Conservation (phyloP, 2,329 filamentous ascomycete species). For the Elsinoe necatrix region DNA sequence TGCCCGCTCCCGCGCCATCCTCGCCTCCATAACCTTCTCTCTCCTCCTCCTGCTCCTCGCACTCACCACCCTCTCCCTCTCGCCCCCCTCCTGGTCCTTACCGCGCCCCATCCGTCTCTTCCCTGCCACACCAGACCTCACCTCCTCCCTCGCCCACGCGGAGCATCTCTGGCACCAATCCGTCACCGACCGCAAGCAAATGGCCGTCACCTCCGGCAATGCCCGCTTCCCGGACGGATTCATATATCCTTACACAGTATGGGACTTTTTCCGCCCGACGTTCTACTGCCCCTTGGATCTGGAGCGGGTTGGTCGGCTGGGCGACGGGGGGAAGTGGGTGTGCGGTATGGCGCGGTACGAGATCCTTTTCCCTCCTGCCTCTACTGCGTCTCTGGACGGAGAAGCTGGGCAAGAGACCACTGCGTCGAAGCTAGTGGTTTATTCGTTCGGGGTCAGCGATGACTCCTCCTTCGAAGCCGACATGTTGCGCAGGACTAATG, state of each 20-base stretch:
- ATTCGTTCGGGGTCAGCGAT: conserved; percentile 33
- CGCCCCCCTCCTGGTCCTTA: background rate
- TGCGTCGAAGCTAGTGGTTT: conserved; percentile 18
- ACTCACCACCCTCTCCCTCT: background rate
- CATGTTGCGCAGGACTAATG: conserved; percentile 28
- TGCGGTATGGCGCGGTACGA: conserved; percentile 30
- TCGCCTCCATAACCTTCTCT: conserved; percentile 2
- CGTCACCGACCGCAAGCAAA: background rate
- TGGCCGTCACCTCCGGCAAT: background rate
- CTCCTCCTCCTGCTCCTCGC: background rate
- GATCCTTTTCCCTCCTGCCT: background rate
- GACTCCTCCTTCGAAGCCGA: conserved; percentile 36
- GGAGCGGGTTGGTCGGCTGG: conserved; percentile 33
- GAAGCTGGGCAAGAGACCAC: background rate
- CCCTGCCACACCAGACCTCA: background rate
- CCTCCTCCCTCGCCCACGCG: background rate
- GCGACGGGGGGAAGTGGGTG: conserved; percentile 39
- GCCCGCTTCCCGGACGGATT: background rate
- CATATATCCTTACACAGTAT: conserved; percentile 21
- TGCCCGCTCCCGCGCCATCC: conserved; percentile 4
- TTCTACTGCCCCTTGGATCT: conserved; percentile 37
- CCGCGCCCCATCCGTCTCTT: background rate
- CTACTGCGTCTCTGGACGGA: background rate
- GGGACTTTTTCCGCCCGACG: conserved; percentile 35
- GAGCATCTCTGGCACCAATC: conserved; percentile 4